phyloP scores from a whole-genome alignment of 352 stramenopile species.

The Pythium dissotocum region DNA sequence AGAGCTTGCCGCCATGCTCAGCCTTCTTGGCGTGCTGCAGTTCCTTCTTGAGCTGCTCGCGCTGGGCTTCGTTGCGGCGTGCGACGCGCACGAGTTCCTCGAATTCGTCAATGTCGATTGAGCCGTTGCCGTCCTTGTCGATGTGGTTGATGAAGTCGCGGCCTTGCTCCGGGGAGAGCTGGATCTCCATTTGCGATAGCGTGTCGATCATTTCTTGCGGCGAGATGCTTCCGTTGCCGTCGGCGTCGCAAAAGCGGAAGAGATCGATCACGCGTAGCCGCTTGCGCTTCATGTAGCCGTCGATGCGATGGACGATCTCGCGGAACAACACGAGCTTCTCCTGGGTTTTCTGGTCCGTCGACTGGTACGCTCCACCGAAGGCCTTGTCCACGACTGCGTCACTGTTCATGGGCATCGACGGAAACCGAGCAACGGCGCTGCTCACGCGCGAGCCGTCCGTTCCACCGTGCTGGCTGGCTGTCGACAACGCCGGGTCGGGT shows the following conservation, averaged over 20 bases:
- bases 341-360: slow-evolving; percentile 60
- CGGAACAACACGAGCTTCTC: slow-evolving; percentile 72
- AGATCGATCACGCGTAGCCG: slow-evolving; percentile 82
- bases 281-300: slow-evolving; percentile 85
- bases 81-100: slow-evolving; percentile 78
- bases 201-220: slow-evolving; percentile 82
- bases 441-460: background rate
- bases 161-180: slow-evolving; percentile 62
- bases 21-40: slow-evolving; percentile 43
- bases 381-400: slow-evolving; percentile 33
- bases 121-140: slow-evolving; percentile 82
- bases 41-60: slow-evolving; percentile 73
- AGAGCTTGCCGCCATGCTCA: slow-evolving; percentile 30
- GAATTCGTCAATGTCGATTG: slow-evolving; percentile 86
- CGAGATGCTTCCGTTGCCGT: slow-evolving; percentile 80
- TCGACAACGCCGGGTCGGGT: background rate
- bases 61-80: slow-evolving; percentile 65
- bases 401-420: slow-evolving; percentile 8
- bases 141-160: slow-evolving; percentile 76
- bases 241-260: slow-evolving; percentile 83
- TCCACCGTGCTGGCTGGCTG: background rate
- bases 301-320: slow-evolving; percentile 78
- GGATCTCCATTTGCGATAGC: slow-evolving; percentile 84
- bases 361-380: slow-evolving; percentile 64
- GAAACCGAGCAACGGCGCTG: background rate